Evolutionary conservation across 2,329 filamentous ascomycete genomes (phyloP).

Genomic region (Knoxdaviesia capensis): DNA sequence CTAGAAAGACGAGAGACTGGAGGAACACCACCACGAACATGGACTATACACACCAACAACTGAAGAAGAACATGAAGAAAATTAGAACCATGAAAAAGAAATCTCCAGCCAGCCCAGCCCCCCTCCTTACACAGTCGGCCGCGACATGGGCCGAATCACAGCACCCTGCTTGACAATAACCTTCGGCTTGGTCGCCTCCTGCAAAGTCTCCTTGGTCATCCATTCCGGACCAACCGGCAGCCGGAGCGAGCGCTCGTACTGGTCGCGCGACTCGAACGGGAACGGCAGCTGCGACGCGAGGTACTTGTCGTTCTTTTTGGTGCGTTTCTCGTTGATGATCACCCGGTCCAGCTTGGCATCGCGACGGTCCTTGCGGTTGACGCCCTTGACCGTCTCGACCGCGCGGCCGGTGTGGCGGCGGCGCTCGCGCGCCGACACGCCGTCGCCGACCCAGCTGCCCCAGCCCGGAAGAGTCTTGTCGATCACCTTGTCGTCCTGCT

Average conservation of each 20-base stretch:
- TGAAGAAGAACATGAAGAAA: neutral
- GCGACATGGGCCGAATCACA: constrained; percentile 70
- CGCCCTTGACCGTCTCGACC: constrained; percentile 47
- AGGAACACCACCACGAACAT: too few relatives aligned
- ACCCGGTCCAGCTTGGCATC: constrained; percentile 69
- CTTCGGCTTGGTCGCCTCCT: constrained; percentile 72
- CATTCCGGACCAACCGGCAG: constrained; percentile 85
- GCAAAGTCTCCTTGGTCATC: constrained; percentile 90
- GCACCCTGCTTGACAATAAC: constrained; percentile 72
- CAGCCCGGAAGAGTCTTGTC: constrained; percentile 83
- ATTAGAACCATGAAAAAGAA: neutral
- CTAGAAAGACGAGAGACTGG: neutral
- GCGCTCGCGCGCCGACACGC: constrained; percentile 50
- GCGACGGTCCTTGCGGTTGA: constrained; percentile 57
- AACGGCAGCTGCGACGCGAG: constrained; percentile 69
- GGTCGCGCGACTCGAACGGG: constrained; percentile 67
- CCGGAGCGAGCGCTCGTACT: constrained; percentile 78
- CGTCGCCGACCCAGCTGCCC: constrained; percentile 80
- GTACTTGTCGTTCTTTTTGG: constrained; percentile 84
- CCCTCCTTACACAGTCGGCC: constrained; percentile 30
- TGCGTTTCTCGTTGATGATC: constrained; percentile 78
- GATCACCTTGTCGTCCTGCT: constrained; percentile 65
- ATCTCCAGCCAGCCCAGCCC: neutral
- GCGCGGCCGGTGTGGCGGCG: constrained; percentile 42
- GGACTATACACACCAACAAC: too few relatives aligned